Percentiles rank a stretch among this genome's conserved stretches.
Evolutionary conservation across 495 filamentous ascomycete species (phyloP).

Genomic region (Sabuloglossum arenarium): DNA sequence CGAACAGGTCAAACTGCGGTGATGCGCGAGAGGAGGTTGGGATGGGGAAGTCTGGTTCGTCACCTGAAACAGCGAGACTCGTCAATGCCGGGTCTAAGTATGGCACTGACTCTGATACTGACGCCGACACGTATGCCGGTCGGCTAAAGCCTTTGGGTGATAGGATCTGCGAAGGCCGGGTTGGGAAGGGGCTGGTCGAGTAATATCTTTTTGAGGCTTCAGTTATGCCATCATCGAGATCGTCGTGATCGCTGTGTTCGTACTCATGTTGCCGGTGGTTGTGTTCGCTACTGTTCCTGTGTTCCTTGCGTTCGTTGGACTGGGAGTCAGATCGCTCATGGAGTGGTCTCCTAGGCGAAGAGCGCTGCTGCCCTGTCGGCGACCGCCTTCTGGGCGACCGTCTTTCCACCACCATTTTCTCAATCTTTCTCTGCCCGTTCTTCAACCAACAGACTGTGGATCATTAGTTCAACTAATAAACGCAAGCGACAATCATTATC

Average conservation of each 20-base stretch:
- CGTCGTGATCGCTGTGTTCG: neutral
- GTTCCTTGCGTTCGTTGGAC: constrained; percentile 22
- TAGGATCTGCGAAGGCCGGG: constrained; percentile 15
- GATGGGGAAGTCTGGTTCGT: neutral
- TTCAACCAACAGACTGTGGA: neutral
- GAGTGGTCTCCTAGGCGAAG: constrained; percentile 18
- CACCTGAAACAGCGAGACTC: constrained; percentile 1
- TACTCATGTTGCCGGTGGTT: no score
- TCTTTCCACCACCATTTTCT: neutral
- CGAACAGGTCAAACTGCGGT: neutral
- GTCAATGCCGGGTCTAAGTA: no score
- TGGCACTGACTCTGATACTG: neutral
- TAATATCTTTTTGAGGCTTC: constrained; percentile 3
- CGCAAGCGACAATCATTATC: neutral
- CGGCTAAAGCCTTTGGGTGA: constrained; percentile 11
- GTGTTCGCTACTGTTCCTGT: no score
- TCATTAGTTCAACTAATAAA: neutral
- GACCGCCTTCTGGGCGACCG: neutral
- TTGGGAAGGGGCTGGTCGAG: constrained; percentile 17
- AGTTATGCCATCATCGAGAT: neutral
- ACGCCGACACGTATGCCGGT: constrained; percentile 10
- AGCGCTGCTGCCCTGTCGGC: neutral
- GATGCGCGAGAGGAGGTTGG: neutral
- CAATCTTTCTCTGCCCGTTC: neutral
- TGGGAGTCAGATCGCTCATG: constrained; percentile 34